Evolutionary conservation across 2,329 filamentous ascomycete genomes (phyloP), one percentile per base, ranked within the genome.

Genomic region (Proliferodiscus dingleyae): DNA sequence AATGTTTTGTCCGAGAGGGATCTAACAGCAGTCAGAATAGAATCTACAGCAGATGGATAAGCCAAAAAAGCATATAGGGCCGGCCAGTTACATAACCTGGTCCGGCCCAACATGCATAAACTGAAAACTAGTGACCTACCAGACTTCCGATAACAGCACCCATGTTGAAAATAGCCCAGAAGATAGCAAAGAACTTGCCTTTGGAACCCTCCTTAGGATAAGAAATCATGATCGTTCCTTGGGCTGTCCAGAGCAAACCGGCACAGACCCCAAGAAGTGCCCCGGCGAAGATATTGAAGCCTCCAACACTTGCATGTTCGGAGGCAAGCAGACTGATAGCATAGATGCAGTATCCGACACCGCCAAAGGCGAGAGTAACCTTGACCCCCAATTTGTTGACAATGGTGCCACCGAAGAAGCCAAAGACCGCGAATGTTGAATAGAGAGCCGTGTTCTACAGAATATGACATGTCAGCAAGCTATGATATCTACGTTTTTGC

Each of bases 161-260:
- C 48, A 90, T 67, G 68, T 95, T 95, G 75, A 95, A 96, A 61
- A 96, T 94, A 65, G 89, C 82, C 90, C 90, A 95, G 70, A 95
- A 95, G 71, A 81, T 83, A 50, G 86, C 86, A 64, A 95, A 95
- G 66, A 89, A 95, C 49, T 83, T 82, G 36, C 90, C 90, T 73
- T 95, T 95, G 53, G 80, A 78, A 26, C 79, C 67, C 68, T 95
- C 90, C 16, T 78, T 73, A 2, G 89, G 89, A 65, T 95, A 95
- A 32, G 86, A 82, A 80, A 95, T 91, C 84, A 91, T 90, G 61
- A 91, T 87, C 48, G 85, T 82, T 49, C 87, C 87, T 68, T 91
- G 87, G 1, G 85, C 87, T 26, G 83, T 84, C 87, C 87, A 93
- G 29, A 93, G 73, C 30, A 91, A 73, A 61, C 85, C 87, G 37